Evolutionary conservation across 352 stramenopile genomes (phyloP).

Genomic region (Globisporangium canariense): DNA sequence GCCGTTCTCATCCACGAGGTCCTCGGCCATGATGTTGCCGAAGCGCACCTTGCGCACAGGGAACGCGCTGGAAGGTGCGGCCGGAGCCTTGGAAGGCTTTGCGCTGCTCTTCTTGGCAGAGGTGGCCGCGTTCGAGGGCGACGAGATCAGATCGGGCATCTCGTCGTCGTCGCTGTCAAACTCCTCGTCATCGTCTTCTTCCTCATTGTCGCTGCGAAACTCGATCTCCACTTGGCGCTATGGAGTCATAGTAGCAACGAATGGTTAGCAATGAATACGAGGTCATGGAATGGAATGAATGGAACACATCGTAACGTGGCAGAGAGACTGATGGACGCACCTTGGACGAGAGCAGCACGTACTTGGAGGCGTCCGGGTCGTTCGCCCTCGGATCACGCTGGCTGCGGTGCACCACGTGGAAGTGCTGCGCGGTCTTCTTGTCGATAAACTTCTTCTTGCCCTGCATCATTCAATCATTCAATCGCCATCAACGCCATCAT

Average conservation of each 20-base stretch:
- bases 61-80: conserved; percentile 24
- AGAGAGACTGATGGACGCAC: conserved; percentile 12
- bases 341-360: conserved; percentile 71
- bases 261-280: not conserved
- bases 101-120: conserved; percentile 17
- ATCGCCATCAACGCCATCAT: not conserved
- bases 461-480: conserved; percentile 14
- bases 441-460: conserved; percentile 84
- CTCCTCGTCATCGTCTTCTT: conserved; percentile 28
- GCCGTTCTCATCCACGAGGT: conserved; percentile 85
- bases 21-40: conserved; percentile 54
- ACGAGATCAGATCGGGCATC: conserved; percentile 46
- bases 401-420: conserved; percentile 84
- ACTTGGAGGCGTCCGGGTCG: conserved; percentile 82
- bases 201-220: conserved; percentile 50
- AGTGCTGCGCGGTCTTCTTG: conserved; percentile 85
- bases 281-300: not conserved
- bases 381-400: conserved; percentile 78
- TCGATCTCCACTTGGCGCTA: conserved; percentile 63
- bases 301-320: not conserved
- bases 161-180: conserved; percentile 51
- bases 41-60: conserved; percentile 66
- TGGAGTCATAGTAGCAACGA: not conserved
- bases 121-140: conserved; percentile 13
- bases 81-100: conserved; percentile 15